Evolutionary conservation across 75 land plant genomes (phyloP).

Genomic region (Cunninghamia lanceolata): DNA sequence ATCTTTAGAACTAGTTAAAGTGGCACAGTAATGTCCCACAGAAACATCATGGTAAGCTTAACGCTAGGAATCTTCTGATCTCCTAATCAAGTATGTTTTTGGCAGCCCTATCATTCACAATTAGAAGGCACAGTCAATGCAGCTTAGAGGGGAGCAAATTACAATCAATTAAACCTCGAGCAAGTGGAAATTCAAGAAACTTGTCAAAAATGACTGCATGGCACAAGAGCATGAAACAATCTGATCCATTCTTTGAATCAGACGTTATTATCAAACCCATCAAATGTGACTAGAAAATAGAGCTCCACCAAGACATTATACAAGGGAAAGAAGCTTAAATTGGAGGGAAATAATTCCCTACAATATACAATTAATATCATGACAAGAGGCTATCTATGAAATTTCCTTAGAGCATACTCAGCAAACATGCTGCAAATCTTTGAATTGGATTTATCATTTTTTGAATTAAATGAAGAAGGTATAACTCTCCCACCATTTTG

Average conservation of each 20-base stretch:
- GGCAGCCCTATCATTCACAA: background rate
- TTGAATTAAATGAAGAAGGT: background rate
- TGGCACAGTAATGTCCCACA: background rate
- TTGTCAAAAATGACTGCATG: background rate
- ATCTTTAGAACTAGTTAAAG: no score
- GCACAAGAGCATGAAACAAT: background rate
- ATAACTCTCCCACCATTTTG: conserved; percentile 1
- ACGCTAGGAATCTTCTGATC: background rate
- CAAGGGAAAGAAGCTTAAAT: background rate
- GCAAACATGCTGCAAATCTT: conserved; percentile 3
- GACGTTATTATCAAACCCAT: background rate
- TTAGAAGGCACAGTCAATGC: background rate
- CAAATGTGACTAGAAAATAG: background rate
- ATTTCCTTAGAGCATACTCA: conserved; percentile 2
- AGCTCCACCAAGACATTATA: background rate
- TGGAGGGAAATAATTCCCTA: background rate
- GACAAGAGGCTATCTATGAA: conserved; percentile 1
- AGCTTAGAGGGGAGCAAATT: background rate
- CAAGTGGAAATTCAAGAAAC: background rate
- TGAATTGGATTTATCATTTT: conserved; percentile 2
- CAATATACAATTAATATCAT: background rate
- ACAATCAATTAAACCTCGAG: background rate
- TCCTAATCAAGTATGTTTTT: background rate
- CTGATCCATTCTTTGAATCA: background rate
- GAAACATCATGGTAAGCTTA: background rate